These are phyloP conservation scores for Pseudogymnoascus sp. DNA, from an alignment of 2,329 filamentous ascomycete species.

Conservation along the genomic window DNA sequence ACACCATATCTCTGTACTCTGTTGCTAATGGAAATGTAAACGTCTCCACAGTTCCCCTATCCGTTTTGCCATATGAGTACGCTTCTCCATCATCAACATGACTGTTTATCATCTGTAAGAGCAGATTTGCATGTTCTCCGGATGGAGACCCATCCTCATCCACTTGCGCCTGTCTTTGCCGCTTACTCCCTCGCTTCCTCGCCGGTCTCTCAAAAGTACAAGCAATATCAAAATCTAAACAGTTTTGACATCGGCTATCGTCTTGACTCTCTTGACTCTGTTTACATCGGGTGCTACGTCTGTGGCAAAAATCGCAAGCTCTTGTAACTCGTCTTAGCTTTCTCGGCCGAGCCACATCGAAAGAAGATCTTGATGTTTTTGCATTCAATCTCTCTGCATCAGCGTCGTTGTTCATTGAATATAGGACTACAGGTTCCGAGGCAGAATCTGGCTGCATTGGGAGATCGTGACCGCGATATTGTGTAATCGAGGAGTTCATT, in stretches of 20 bases:
- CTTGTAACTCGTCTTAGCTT: conserved; percentile 14
- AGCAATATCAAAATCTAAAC: conserved; percentile 41
- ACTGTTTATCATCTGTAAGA: background rate
- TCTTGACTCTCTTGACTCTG: conserved; percentile 30
- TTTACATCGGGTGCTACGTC: conserved; percentile 39
- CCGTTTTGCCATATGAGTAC: background rate
- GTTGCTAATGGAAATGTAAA: conserved; percentile 3
- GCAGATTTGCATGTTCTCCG: conserved; percentile 2
- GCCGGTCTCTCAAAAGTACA: conserved; percentile 42
- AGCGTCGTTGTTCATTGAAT: background rate
- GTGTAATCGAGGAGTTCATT: background rate
- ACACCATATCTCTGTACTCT: conserved; percentile 12
- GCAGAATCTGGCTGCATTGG: background rate
- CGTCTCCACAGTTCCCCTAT: background rate
- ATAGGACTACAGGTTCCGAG: background rate
- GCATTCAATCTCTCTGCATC: background rate
- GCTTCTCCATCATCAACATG: background rate
- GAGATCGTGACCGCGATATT: background rate
- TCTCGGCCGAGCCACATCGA: background rate
- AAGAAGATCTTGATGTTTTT: background rate
- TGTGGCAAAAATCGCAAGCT: conserved; percentile 43
- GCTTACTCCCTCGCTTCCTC: conserved; percentile 31
- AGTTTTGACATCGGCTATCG: conserved; percentile 40
- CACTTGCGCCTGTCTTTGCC: conserved; percentile 5
- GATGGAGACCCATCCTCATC: background rate